phyloP scores from a whole-genome alignment of 495 filamentous ascomycete species.

The Hypoxylon subgilvum region DNA sequence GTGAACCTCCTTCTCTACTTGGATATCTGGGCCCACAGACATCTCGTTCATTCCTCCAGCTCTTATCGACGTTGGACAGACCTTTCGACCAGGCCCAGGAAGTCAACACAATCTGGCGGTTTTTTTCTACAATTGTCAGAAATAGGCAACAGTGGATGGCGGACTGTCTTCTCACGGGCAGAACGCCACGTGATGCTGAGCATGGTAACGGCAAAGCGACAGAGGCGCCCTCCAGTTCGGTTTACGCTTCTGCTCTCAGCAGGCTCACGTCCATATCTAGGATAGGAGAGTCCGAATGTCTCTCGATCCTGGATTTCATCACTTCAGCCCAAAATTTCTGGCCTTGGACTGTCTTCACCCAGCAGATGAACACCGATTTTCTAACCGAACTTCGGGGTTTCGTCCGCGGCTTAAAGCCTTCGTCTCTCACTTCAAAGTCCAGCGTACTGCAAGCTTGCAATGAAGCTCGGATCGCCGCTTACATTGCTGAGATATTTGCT shows the following conservation, averaged over 20 bases:
- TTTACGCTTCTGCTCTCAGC: conserved; percentile 78
- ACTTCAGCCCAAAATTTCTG: conserved; percentile 85
- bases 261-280: conserved; percentile 70
- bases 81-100: conserved; percentile 68
- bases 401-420: conserved; percentile 65
- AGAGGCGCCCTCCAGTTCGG: conserved; percentile 59
- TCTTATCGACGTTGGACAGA: conserved; percentile 77
- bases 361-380: conserved; percentile 75
- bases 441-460: conserved; percentile 58
- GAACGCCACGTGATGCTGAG: conserved; percentile 74
- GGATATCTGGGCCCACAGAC: conserved; percentile 83
- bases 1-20: conserved; percentile 86
- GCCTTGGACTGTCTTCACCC: conserved; percentile 83
- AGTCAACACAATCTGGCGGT: conserved; percentile 74
- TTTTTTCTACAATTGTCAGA: conserved; percentile 85
- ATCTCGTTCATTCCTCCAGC: conserved; percentile 79
- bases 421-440: conserved; percentile 52
- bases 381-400: conserved; percentile 71
- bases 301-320: conserved; percentile 85
- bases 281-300: conserved; percentile 63
- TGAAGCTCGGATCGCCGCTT: conserved; percentile 75
- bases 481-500: conserved; percentile 85
- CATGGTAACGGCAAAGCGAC: conserved; percentile 59
- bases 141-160: conserved; percentile 95
- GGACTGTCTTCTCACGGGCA: conserved; percentile 87